Percentiles rank a stretch among this genome's conserved stretches.
Conservation (phyloP, 2,329 filamentous ascomycete species). For the Xylariaceae sp. region DNA sequence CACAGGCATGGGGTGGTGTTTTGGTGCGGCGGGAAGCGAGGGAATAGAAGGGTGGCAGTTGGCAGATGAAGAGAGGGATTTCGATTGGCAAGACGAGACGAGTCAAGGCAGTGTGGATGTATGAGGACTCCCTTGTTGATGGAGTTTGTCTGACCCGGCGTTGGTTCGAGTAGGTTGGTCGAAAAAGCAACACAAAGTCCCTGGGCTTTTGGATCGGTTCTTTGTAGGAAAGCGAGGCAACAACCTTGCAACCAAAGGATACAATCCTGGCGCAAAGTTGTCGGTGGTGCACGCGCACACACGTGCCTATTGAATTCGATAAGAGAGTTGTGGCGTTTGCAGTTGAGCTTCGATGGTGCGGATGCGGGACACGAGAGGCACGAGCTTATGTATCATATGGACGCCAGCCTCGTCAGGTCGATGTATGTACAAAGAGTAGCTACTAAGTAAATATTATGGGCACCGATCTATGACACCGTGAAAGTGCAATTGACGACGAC, state of each 20-base stretch:
- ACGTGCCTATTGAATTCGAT: slow-evolving; percentile 6
- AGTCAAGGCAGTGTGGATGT: neutral
- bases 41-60: slow-evolving; percentile 1
- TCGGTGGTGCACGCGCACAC: neutral
- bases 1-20: slow-evolving; percentile 27
- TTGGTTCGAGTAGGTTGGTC: neutral
- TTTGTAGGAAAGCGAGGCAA: slow-evolving; percentile 1
- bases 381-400: neutral
- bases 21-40: slow-evolving; percentile 5
- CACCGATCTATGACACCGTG: neutral
- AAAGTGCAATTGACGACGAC: neutral
- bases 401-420: no score
- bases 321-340: slow-evolving; percentile 2
- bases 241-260: neutral
- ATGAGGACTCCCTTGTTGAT: neutral
- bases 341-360: no score
- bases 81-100: neutral
- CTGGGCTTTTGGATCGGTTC: neutral
- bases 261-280: neutral
- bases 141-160: slow-evolving; percentile 2
- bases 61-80: neutral
- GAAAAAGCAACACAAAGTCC: slow-evolving; percentile 12
- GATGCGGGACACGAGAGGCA: slow-evolving; percentile 10
- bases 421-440: no score
- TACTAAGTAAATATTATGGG: neutral